Evolutionary conservation across 75 land plant genomes (phyloP), one percentile per base, ranked within the genome.

Genomic region (Selaginella moellendorffii): DNA sequence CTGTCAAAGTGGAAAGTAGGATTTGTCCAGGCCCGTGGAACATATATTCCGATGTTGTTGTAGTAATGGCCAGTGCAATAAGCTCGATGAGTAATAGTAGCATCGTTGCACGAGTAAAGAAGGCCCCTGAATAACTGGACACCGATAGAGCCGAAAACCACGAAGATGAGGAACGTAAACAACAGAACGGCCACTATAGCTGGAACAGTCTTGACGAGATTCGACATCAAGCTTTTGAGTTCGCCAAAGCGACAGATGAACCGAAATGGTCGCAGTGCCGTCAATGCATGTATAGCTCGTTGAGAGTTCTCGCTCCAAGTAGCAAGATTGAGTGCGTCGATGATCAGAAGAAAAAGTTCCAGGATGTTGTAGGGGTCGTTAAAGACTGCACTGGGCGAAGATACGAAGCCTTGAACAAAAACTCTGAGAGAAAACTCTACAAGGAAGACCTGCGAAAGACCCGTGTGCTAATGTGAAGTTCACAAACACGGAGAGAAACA

Each of bases 301-400:
- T 30, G 27, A 24, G 56, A 52, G 19, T 53, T 29, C 9, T 73
- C 54, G 8, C 53, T 31, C 18, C n/a, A 27, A 0, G 68, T 62
- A 36, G 5, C 5, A 36, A 61, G 59, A n/a, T 19, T 56, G 18
- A 75, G 42, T 28, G 46, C 52, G 42, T 75, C 74, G 25, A 75
- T 61, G 24, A 70, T 36, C 21, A 75, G 61, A 59, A 71, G 56
- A 31, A 65, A 23, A 19, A 75, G 63, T 26, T 75, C 77, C 21
- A 36, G 18, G n/a, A 65, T 30, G 53, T 75, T 75, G 28, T 64
- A 75, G 20, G 67, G 53, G 29, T 75, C 77, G 22, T 73, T 73
- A 20, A 75, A 62, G 62, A 69, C 69, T 65, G 77, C 58, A 54
- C 70, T 73, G 1, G 73, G 77, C 0, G 77, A 52, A 61, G 70